Evolutionary conservation across 495 filamentous ascomycete genomes (phyloP), one percentile per base, ranked within the genome.

Genomic region (Cercophora sp.): DNA sequence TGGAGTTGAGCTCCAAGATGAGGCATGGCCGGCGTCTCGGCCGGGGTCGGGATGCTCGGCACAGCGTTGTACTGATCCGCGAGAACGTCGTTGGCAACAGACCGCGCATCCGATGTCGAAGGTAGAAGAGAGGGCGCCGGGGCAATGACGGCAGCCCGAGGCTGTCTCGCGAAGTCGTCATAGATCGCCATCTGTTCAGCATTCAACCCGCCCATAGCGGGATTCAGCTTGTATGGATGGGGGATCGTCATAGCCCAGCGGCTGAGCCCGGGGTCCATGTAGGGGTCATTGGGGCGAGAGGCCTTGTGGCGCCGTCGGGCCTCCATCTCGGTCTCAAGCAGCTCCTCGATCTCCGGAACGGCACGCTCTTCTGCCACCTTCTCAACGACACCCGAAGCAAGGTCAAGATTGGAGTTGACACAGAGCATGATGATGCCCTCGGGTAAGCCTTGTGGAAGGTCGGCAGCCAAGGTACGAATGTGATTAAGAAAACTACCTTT

Each of bases 401-500:
- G 79, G 56, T 99, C 93, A 24, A 97, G 77, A 67, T 99, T 99
- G 50, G 96, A 93, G 63, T 97, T 97, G 54, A 97, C 91, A 65
- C 94, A 96, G 87, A 97, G 95, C 52, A 96, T 78, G 49, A 97
- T 91, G 20, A 82, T 82, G 16, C 91, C 91, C 64, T 99, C 94
- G 1, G 91, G 87, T 19, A 90, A 73, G 54, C 87, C 86, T 22
- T 83, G 83, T 9, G 74, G 73, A 3, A 83, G 64, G 25, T 95
- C 89, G 52, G 79, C 72, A 8, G 89, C 84, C 62, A 91, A 77
- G 19, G 74, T 68, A n/a, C 94, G 86, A 57, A 99, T 87, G 63
- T 96, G 94, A 68, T 96, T 97, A 27, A 82, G 87, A 74, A 97
- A 96, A 72, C 92, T 96, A 68, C 91, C 89, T 52, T 91, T 83